Evolutionary conservation across 495 filamentous ascomycete species (phyloP), one percentile per base, ranked within the genome.

Genomic region (Xylaria flabelliformis): DNA sequence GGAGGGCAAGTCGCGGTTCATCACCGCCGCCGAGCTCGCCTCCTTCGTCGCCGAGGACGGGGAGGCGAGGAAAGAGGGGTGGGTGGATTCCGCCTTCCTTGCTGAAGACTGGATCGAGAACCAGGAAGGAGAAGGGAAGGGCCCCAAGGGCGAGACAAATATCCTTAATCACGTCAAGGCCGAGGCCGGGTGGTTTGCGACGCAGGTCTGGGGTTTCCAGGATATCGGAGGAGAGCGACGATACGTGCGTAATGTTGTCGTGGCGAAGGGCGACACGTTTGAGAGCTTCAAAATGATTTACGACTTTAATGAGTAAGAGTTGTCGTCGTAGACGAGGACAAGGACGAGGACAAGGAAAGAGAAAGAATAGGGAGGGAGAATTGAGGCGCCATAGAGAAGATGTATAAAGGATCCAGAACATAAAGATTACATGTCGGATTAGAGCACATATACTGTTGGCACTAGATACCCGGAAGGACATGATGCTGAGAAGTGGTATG

Each of bases 271-370:
- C 4, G 82, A 82, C 0, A 82, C 91, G 81, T 85, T 85, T 71
- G 85, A 90, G 69, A 82, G 86, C 77, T 87, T 90, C 48, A 88
- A 88, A 79, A 82, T 97, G 79, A 90, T 97, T 12, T 97, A 97
- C 79, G 88, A 93, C 74, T 97, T 75, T 34, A 50, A 74, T 12
- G 50, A 55, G 32, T 65, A 32, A 3, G 51, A 10, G 26, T 13
- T 12, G 17, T 48, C 7, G 36, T 17, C 1, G 36, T 10, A 21
- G 58, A 41, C 9, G 58, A 41, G 26, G 26, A 41, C 9, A 34
- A 41, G 26, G 26, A 29, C 26, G 26, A 29, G 58, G 58, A n/a
- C 8, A 34, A 51, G 9, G 7, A n/a, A 9, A 9, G 29, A 59
- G 29, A 17, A 8, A 17, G 8, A 1, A 34, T 36, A 24, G 34